These are phyloP conservation scores for Leccinum barrowsii DNA, from an alignment of 768 basidiomycete species.

Conservation along the genomic window DNA sequence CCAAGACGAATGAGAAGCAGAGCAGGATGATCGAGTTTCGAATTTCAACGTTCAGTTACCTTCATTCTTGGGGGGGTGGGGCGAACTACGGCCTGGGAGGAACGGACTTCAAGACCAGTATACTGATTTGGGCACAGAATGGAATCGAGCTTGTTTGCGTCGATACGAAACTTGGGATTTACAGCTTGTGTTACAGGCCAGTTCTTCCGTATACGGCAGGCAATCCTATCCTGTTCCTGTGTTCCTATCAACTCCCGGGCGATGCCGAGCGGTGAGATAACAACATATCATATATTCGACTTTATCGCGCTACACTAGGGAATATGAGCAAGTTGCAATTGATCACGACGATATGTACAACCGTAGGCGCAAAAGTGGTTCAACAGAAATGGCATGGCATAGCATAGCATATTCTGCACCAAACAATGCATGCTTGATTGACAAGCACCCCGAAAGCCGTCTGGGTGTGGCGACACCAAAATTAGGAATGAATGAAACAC, in stretches of 20 bases:
- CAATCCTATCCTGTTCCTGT: neutral
- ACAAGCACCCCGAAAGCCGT: constrained; percentile 10
- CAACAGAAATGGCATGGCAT: constrained; percentile 23
- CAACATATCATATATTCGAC: constrained; percentile 15
- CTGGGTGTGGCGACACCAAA: constrained; percentile 15
- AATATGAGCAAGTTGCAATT: constrained; percentile 26
- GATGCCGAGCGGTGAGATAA: constrained; percentile 2
- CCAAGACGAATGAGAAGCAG: neutral
- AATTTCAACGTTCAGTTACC: neutral
- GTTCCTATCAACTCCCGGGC: neutral
- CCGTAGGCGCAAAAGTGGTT: constrained; percentile 17
- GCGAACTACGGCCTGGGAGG: neutral
- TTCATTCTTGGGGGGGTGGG: neutral
- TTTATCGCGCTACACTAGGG: constrained; percentile 22
- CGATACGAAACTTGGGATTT: neutral
- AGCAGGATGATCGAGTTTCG: neutral
- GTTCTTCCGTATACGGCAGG: neutral
- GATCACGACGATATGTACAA: constrained; percentile 30
- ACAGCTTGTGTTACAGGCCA: neutral
- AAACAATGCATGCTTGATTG: constrained; percentile 20
- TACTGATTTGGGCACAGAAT: neutral
- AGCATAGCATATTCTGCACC: constrained; percentile 11
- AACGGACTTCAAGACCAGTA: neutral
- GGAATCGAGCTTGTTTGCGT: neutral
- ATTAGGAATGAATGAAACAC: constrained; percentile 10